Evolutionary conservation across 2,329 filamentous ascomycete species (phyloP), one percentile per base, ranked within the genome.

Genomic region (Aspergillus ochraceoroseus): DNA sequence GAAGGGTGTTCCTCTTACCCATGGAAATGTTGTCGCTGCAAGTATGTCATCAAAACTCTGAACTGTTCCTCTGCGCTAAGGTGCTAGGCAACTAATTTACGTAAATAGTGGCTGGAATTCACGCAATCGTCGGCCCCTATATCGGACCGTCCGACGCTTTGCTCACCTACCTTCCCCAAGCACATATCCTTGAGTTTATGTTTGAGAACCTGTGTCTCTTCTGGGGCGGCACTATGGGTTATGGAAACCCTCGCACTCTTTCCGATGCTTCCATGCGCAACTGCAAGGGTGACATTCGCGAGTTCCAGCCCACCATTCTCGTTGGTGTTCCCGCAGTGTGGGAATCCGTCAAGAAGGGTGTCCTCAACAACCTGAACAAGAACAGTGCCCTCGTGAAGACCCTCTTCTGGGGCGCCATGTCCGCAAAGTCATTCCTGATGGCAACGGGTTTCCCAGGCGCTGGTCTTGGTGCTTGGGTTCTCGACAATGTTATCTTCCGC

Each of bases 261-360:
- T 86, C 89, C 5, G 90, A 96, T 61, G 68, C 72, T 3, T 94
- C 85, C 13, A 84, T 94, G 67, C 82, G 83, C 52, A 92, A 96
- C 66, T 95, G 86, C 71, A 80, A 82, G 53, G 90, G 92, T 54
- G 92, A 98, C 56, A 95, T 98, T 68, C 84, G 85, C 46, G 89
- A 95, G 59, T 84, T 96, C 62, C 78, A 77, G 54, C 92, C 92
- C 1, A 94, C 88, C 2, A 77, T 95, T 60, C 77, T 98, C 62
- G 85, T 95, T 26, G 92, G 92, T 63, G 92, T 98, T 2, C 92
- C 92, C 1, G 89, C 94, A 43, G 84, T 98, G 20, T 98, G 90
- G 89, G 92, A 98, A 70, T 89, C 87, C 1, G 84, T 98, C 57
- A 90, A 88, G 73, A 98, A 98, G 74, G 92, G 92, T 39, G 85